A percentile compares a stretch with the other conserved stretches of the same genome.
These are phyloP conservation scores for Aureobasidium lini DNA, from an alignment of 2,329 filamentous ascomycete genomes.

Conservation along the genomic window DNA sequence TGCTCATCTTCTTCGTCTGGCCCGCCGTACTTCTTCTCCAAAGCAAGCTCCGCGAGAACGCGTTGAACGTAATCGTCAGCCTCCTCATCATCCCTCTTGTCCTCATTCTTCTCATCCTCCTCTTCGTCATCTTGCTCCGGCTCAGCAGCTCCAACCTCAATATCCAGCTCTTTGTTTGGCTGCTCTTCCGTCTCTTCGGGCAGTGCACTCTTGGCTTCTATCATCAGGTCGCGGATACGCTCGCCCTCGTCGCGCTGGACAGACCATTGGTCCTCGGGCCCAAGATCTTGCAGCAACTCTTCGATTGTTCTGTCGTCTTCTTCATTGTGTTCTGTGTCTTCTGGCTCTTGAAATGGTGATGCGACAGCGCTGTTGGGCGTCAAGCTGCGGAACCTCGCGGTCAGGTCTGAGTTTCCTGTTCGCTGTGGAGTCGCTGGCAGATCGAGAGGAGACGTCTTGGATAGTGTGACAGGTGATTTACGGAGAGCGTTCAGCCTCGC, in stretches of 20 bases:
- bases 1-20: slow-evolving; percentile 5
- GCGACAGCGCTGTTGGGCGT: slow-evolving; percentile 9
- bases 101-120: slow-evolving; percentile 18
- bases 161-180: slow-evolving; percentile 20
- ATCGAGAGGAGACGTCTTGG: slow-evolving; percentile 9
- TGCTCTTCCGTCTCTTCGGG: slow-evolving; percentile 22
- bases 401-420: slow-evolving; percentile 26
- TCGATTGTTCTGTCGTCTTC: slow-evolving; percentile 41
- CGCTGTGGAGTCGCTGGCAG: slow-evolving; percentile 18
- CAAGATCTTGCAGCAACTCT: slow-evolving; percentile 38
- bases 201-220: slow-evolving; percentile 34
- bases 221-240: slow-evolving; percentile 34
- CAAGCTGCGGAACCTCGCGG: slow-evolving; percentile 26
- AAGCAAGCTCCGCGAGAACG: slow-evolving; percentile 39
- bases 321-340: slow-evolving; percentile 26
- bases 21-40: slow-evolving; percentile 34
- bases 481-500: slow-evolving; percentile 44
- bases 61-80: slow-evolving; percentile 40
- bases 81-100: slow-evolving; percentile 30
- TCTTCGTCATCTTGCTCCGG: neutral
- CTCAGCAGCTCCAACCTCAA: neutral
- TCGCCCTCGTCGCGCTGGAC: slow-evolving; percentile 33
- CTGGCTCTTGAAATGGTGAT: slow-evolving; percentile 18
- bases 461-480: slow-evolving; percentile 33
- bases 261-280: slow-evolving; percentile 33